These are phyloP conservation scores for Anaeromyces robustus DNA, from an alignment of 192 early-diverging fungal species.

Conservation along the genomic window DNA sequence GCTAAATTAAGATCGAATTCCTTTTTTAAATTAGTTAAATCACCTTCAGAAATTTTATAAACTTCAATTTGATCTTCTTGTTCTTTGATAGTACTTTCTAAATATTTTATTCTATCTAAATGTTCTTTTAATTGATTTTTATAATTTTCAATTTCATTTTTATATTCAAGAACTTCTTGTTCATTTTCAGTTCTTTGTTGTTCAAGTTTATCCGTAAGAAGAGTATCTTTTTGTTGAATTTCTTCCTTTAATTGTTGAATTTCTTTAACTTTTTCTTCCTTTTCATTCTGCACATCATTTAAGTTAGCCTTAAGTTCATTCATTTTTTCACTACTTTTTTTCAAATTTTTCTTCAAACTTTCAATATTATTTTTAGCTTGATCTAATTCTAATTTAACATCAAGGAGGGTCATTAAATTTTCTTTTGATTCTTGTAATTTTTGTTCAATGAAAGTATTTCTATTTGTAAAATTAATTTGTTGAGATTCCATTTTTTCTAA, in stretches of 20 bases:
- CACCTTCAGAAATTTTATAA: not conserved
- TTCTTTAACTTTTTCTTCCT: not conserved
- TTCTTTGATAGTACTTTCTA: not conserved
- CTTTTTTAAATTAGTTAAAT: not conserved
- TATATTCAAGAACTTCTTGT: not conserved
- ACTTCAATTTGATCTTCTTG: not conserved
- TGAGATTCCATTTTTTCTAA: not conserved
- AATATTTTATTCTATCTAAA: not conserved
- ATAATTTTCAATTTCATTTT: not conserved
- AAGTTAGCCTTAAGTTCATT: not conserved
- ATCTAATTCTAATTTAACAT: not conserved
- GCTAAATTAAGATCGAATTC: not conserved
- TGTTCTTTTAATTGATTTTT: not conserved
- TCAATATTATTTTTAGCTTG: not conserved
- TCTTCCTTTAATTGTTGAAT: not conserved
- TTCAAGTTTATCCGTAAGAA: not conserved
- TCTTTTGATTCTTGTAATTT: not conserved
- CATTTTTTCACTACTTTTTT: not conserved
- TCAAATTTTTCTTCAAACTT: not conserved
- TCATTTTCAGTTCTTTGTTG: not conserved
- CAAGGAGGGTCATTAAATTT: not conserved
- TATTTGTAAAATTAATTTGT: not conserved
- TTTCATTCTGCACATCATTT: not conserved
- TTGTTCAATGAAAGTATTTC: not conserved
- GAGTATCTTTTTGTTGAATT: not conserved